Evolutionary conservation across 208 protist species (phyloP).

Genomic region (Spongospora subterranea): DNA sequence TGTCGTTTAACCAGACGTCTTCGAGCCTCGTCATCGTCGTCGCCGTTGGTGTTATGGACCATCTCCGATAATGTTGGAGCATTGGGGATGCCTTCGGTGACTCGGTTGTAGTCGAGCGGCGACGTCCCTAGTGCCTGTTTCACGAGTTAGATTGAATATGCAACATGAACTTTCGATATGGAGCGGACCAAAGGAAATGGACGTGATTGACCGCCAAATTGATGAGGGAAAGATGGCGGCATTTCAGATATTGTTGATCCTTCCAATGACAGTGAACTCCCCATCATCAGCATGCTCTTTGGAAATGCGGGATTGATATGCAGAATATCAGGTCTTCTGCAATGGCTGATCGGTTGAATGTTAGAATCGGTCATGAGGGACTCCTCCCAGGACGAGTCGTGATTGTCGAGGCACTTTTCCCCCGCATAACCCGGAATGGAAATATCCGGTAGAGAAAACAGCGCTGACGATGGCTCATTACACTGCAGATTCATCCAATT

Average conservation of each 20-base stretch:
- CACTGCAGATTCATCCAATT: neutral
- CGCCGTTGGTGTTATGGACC: neutral
- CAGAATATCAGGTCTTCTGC: neutral
- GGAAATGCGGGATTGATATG: neutral
- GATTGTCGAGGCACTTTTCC: neutral
- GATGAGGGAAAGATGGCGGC: conserved; percentile 28
- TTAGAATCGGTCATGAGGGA: conserved; percentile 18
- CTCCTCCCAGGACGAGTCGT: conserved; percentile 51
- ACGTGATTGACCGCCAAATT: conserved; percentile 1
- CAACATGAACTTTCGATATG: neutral
- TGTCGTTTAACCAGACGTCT: neutral
- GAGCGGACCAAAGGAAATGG: conserved; percentile 4
- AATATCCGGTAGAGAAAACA: conserved; percentile 14
- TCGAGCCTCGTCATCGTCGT: conserved; percentile 10
- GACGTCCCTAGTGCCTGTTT: conserved; percentile 2
- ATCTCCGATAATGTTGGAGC: too few species aligned
- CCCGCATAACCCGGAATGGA: neutral
- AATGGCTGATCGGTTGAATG: too few species aligned
- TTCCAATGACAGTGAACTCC: neutral
- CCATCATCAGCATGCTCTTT: neutral
- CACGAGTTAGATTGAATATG: neutral
- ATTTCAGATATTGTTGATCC: neutral
- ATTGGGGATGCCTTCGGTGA: conserved; percentile 1
- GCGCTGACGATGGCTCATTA: neutral
- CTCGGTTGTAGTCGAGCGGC: conserved; percentile 25